Percentiles rank a stretch among this genome's conserved stretches.
Evolutionary conservation across 1,284 basidiomycete genomes (phyloP).

Genomic region (Boletus austroedulis): DNA sequence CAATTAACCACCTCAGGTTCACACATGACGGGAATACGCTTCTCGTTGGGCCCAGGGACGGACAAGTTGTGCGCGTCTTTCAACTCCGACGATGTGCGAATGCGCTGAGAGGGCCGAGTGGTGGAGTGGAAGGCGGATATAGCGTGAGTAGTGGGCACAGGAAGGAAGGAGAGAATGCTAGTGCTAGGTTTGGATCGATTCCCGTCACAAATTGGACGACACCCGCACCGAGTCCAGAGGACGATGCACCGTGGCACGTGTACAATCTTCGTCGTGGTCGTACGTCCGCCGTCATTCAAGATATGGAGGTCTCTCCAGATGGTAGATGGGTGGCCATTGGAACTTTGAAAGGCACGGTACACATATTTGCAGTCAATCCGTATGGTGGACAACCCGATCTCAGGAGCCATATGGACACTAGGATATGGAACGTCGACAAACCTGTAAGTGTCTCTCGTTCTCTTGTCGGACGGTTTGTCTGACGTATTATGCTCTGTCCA

Average conservation of each 20-base stretch:
- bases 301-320: constrained; percentile 57
- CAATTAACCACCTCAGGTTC: constrained; percentile 55
- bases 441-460: constrained; percentile 40
- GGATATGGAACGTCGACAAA: constrained; percentile 53
- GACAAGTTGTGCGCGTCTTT: constrained; percentile 58
- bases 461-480: background rate
- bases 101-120: constrained; percentile 12
- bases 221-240: constrained; percentile 8
- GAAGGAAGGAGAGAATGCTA: constrained; percentile 8
- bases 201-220: constrained; percentile 4
- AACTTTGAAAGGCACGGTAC: constrained; percentile 60
- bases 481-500: constrained; percentile 24
- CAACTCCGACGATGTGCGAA: constrained; percentile 45
- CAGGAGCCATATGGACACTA: constrained; percentile 59
- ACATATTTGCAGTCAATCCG: constrained; percentile 76
- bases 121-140: background rate
- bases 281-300: constrained; percentile 63
- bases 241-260: constrained; percentile 52
- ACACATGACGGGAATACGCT: constrained; percentile 59
- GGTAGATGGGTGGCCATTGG: constrained; percentile 71
- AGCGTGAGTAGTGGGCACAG: background rate
- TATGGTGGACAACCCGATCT: constrained; percentile 68
- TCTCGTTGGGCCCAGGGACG: constrained; percentile 57
- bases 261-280: constrained; percentile 72
- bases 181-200: constrained; percentile 4